A percentile compares a stretch with the other conserved stretches of the same genome.
Evolutionary conservation across 1,284 basidiomycete genomes (phyloP).

Genomic region (Kwoniella shivajii): DNA sequence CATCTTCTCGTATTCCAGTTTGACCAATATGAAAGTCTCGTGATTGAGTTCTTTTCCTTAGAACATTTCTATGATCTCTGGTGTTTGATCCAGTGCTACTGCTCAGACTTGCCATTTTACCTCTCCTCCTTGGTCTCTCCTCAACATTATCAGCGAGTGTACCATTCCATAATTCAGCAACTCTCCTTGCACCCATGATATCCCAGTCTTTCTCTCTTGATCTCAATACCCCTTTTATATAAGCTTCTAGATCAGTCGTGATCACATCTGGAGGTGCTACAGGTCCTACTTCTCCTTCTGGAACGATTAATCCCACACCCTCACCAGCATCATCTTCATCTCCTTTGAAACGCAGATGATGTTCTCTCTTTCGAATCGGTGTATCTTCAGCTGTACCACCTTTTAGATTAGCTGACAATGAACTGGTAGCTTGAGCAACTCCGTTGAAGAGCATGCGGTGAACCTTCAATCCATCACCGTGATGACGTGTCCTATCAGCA

Average conservation of each 20-base stretch:
- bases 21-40: conserved; percentile 12
- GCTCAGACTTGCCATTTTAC: conserved; percentile 2
- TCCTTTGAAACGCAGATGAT: conserved; percentile 33
- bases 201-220: conserved; percentile 48
- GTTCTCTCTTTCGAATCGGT: conserved; percentile 43
- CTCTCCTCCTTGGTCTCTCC: neutral
- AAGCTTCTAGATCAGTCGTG: conserved; percentile 45
- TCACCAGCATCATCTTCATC: conserved; percentile 18
- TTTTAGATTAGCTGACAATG: conserved; percentile 42
- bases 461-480: conserved; percentile 42
- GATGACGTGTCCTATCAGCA: conserved; percentile 31
- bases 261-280: conserved; percentile 44
- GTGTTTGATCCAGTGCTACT: conserved; percentile 1
- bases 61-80: conserved; percentile 10
- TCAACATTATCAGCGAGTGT: conserved; percentile 16
- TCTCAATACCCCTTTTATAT: conserved; percentile 44
- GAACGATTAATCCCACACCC: conserved; percentile 41
- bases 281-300: conserved; percentile 32
- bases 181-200: conserved; percentile 42
- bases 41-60: conserved; percentile 19
- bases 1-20: conserved; percentile 20
- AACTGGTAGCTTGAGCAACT: conserved; percentile 42
- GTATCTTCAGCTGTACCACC: conserved; percentile 39
- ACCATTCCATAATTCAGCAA: conserved; percentile 48
- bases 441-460: conserved; percentile 43